Conservation (phyloP, 495 filamentous ascomycete genomes). For the Penicillium lagena region DNA sequence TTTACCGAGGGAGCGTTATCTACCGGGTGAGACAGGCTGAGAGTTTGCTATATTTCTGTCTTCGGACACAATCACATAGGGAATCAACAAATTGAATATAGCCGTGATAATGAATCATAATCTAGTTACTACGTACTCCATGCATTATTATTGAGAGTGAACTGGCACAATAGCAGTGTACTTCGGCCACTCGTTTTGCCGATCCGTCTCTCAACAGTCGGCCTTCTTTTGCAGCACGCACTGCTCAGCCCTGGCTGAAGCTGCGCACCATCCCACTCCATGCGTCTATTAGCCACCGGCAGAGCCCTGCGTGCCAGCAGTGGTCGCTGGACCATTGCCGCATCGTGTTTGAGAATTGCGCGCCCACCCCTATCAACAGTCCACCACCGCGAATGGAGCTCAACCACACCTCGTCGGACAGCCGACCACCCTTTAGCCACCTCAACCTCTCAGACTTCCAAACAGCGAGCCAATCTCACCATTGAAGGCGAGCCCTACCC, state of each 20-base stretch:
- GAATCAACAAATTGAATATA: too few species aligned
- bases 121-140: too few species aligned
- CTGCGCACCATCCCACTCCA: constrained; percentile 2
- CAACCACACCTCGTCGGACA: constrained; percentile 23
- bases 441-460: constrained; percentile 5
- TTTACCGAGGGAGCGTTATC: too few species aligned
- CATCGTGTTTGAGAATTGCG: constrained; percentile 20
- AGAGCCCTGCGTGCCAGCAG: constrained; percentile 37
- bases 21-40: background rate
- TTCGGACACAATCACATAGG: too few species aligned
- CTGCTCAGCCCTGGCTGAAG: too few species aligned
- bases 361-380: background rate
- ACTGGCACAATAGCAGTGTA: constrained; percentile 1
- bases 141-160: too few species aligned
- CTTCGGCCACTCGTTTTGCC: constrained; percentile 27
- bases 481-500: constrained; percentile 59
- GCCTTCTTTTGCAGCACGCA: too few species aligned
- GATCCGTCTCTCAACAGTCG: constrained; percentile 6
- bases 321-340: constrained; percentile 31
- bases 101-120: too few species aligned
- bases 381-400: constrained; percentile 25
- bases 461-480: constrained; percentile 20
- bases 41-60: too few species aligned
- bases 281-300: constrained; percentile 41
- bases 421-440: constrained; percentile 8